Evolutionary conservation across 352 stramenopile species (phyloP).

Genomic region (Pythium folliculosum): DNA sequence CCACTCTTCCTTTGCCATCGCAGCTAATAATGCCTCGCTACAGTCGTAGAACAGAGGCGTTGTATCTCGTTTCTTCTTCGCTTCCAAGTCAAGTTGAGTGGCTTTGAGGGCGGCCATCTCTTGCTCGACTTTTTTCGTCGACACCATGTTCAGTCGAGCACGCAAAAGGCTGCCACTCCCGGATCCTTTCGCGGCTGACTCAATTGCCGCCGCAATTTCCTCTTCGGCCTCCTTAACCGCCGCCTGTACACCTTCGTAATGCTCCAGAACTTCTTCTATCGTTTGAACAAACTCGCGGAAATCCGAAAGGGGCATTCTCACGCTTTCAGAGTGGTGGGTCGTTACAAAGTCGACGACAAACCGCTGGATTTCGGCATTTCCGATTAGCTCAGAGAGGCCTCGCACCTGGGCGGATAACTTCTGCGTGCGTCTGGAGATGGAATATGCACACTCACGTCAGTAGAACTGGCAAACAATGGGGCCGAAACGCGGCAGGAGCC

Average conservation of each 20-base stretch:
- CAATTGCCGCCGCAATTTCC: constrained; percentile 48
- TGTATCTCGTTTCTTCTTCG: constrained; percentile 26
- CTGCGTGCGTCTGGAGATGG: constrained; percentile 31
- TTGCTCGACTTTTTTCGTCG: constrained; percentile 55
- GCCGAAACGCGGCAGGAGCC: neutral
- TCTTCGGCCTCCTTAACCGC: constrained; percentile 62
- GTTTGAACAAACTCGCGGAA: constrained; percentile 60
- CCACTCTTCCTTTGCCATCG: constrained; percentile 58
- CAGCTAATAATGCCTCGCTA: constrained; percentile 20
- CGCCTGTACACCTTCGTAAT: constrained; percentile 42
- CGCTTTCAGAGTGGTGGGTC: constrained; percentile 24
- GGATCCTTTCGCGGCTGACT: constrained; percentile 21
- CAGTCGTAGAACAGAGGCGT: constrained; percentile 20
- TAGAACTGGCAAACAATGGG: neutral
- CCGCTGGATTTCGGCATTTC: constrained; percentile 47
- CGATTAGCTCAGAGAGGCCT: constrained; percentile 47
- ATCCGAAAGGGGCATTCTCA: constrained; percentile 33
- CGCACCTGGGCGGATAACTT: constrained; percentile 44
- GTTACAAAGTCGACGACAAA: constrained; percentile 66
- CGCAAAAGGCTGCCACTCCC: constrained; percentile 34
- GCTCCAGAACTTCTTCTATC: constrained; percentile 56
- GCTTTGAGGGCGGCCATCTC: constrained; percentile 51
- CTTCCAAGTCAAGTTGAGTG: constrained; percentile 37
- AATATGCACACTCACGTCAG: constrained; percentile 4
- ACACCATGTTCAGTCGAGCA: constrained; percentile 49